phyloP scores from a whole-genome alignment of 495 filamentous ascomycete species.

The Amphirosellinia nigrospora region DNA sequence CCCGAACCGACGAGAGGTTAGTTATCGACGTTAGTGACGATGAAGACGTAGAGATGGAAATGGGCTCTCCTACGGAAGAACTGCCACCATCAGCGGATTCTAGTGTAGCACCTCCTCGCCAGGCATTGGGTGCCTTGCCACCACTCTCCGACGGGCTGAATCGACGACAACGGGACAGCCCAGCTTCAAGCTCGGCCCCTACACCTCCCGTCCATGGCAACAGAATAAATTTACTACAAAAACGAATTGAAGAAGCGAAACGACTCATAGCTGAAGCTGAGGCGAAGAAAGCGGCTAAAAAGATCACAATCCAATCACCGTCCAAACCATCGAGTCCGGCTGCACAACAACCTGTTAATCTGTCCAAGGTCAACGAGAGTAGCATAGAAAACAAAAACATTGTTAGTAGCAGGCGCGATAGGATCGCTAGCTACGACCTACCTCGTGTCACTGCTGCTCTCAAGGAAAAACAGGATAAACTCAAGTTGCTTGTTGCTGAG shows the following conservation, averaged over 20 bases:
- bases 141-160: slow-evolving; percentile 49
- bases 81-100: slow-evolving; percentile 33
- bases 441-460: slow-evolving; percentile 64
- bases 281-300: slow-evolving; percentile 58
- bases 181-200: slow-evolving; percentile 39
- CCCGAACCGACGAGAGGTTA: slow-evolving; percentile 56
- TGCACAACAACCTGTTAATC: slow-evolving; percentile 30
- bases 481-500: slow-evolving; percentile 62
- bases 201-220: slow-evolving; percentile 43
- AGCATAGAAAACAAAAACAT: slow-evolving; percentile 28
- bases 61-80: slow-evolving; percentile 52
- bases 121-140: slow-evolving; percentile 51
- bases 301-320: slow-evolving; percentile 36
- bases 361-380: slow-evolving; percentile 27
- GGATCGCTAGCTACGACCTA: slow-evolving; percentile 62
- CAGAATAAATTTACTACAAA: slow-evolving; percentile 67
- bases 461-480: slow-evolving; percentile 52
- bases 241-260: slow-evolving; percentile 75
- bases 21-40: slow-evolving; percentile 80
- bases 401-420: slow-evolving; percentile 54
- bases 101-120: slow-evolving; percentile 30
- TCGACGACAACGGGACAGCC: slow-evolving; percentile 46
- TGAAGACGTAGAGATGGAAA: slow-evolving; percentile 57
- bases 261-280: slow-evolving; percentile 79
- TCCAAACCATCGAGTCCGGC: slow-evolving; percentile 31